Conservation (phyloP, 2,329 filamentous ascomycete species). For the Fusarium metavorans region DNA sequence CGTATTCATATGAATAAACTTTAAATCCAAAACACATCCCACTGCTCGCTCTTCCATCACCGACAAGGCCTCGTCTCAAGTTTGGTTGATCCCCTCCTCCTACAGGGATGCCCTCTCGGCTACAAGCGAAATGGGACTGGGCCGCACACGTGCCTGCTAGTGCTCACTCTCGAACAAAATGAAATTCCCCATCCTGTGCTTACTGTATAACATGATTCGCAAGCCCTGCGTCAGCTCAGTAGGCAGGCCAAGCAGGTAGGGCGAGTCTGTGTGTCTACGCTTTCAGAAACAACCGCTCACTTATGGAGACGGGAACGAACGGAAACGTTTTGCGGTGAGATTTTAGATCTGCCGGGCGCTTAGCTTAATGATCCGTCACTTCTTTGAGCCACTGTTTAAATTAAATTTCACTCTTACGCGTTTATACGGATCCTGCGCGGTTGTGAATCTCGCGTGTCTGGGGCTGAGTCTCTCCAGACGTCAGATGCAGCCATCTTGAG, state of each 20-base stretch:
- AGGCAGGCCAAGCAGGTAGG: background rate
- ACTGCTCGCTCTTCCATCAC: background rate
- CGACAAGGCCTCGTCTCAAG: background rate
- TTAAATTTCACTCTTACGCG: background rate
- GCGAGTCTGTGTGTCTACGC: background rate
- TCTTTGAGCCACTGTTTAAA: background rate
- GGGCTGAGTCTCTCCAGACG: background rate
- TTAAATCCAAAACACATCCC: background rate
- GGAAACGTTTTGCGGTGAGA: background rate
- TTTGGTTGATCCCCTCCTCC: background rate
- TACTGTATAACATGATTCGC: background rate
- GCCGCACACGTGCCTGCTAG: background rate
- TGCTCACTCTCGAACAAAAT: background rate
- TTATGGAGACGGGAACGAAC: background rate
- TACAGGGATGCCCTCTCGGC: slow-evolving; percentile 21
- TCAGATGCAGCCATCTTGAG: background rate
- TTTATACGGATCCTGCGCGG: background rate
- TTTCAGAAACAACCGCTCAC: background rate
- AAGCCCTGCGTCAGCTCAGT: background rate
- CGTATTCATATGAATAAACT: background rate
- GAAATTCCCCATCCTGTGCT: background rate
- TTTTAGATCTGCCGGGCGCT: background rate
- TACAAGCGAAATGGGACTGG: slow-evolving; percentile 34
- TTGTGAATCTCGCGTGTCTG: background rate
- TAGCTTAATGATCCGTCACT: slow-evolving; percentile 4